Evolutionary conservation across 352 stramenopile species (phyloP).

Genomic region (Phytopythium vexans): DNA sequence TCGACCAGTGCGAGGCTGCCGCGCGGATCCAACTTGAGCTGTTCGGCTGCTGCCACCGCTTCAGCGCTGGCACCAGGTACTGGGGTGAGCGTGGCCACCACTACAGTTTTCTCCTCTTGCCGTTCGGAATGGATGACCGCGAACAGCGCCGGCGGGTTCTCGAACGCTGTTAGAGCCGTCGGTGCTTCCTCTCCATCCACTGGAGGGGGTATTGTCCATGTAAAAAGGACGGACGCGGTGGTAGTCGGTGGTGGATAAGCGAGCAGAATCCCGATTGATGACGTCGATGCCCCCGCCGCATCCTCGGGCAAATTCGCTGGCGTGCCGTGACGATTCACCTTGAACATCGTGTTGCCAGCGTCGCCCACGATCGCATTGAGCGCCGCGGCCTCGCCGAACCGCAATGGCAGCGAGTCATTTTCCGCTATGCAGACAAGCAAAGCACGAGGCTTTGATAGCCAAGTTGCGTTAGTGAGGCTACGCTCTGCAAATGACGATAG

Average conservation of each 20-base stretch:
- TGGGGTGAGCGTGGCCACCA: conserved; percentile 37
- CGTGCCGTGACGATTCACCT: conserved; percentile 30
- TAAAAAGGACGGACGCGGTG: conserved; percentile 14
- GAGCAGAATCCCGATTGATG: conserved; percentile 31
- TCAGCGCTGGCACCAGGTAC: conserved; percentile 9
- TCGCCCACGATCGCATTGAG: conserved; percentile 50
- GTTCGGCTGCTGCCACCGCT: conserved; percentile 12
- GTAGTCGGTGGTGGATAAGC: conserved; percentile 32
- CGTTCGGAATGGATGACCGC: conserved; percentile 15
- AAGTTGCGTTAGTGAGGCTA: too few relatives aligned
- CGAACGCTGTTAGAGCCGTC: conserved; percentile 23
- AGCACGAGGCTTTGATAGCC: too few relatives aligned
- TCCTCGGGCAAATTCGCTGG: conserved; percentile 48
- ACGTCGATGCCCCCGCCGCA: conserved; percentile 5
- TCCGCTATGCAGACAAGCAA: neutral
- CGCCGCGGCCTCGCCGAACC: conserved; percentile 35
- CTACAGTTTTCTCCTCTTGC: too few relatives aligned
- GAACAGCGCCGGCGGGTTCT: conserved; percentile 40
- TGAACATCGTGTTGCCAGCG: conserved; percentile 44
- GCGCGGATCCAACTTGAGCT: conserved; percentile 33
- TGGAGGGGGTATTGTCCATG: conserved; percentile 18
- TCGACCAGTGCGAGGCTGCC: conserved; percentile 52
- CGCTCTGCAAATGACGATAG: too few relatives aligned
- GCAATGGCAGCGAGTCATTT: conserved; percentile 4
- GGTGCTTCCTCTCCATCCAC: conserved; percentile 6